phyloP scores from a whole-genome alignment of 352 stramenopile species.

The Albugo laibachii region DNA sequence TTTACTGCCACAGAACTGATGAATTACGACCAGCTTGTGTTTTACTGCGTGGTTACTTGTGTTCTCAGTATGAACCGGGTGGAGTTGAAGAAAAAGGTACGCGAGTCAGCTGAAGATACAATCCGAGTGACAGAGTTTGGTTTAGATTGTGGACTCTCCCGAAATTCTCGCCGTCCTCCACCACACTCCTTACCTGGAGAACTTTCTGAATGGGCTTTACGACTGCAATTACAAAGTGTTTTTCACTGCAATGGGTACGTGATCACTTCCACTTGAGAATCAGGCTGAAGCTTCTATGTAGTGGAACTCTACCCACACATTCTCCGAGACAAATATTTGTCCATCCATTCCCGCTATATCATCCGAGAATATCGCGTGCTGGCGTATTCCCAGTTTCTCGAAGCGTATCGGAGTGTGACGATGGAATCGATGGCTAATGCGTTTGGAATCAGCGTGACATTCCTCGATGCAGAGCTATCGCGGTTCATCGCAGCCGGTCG shows the following conservation, averaged over 20 bases:
- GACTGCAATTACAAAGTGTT: constrained; percentile 97
- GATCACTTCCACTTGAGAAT: neutral
- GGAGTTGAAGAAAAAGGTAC: constrained; percentile 92
- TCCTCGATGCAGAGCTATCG: constrained; percentile 93
- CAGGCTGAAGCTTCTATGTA: neutral
- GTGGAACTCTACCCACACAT: constrained; percentile 69
- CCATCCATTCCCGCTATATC: constrained; percentile 82
- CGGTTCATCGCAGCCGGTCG: constrained; percentile 94
- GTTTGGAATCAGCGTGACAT: constrained; percentile 90
- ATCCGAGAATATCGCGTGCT: constrained; percentile 95
- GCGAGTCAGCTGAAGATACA: neutral
- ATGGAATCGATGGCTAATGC: constrained; percentile 89
- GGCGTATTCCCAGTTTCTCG: constrained; percentile 96
- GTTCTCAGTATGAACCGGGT: constrained; percentile 86
- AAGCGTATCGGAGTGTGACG: constrained; percentile 93
- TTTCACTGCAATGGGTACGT: constrained; percentile 73
- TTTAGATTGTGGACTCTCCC: constrained; percentile 86
- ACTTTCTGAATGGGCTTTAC: constrained; percentile 91
- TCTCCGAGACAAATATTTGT: constrained; percentile 87
- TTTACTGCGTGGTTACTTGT: constrained; percentile 93
- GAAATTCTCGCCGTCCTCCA: constrained; percentile 85
- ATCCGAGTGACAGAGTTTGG: neutral
- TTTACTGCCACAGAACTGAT: constrained; percentile 97
- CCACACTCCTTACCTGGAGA: constrained; percentile 55
- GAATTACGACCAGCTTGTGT: constrained; percentile 94